Conservation (phyloP, 768 basidiomycete genomes). For the Suillus ampliporus region DNA sequence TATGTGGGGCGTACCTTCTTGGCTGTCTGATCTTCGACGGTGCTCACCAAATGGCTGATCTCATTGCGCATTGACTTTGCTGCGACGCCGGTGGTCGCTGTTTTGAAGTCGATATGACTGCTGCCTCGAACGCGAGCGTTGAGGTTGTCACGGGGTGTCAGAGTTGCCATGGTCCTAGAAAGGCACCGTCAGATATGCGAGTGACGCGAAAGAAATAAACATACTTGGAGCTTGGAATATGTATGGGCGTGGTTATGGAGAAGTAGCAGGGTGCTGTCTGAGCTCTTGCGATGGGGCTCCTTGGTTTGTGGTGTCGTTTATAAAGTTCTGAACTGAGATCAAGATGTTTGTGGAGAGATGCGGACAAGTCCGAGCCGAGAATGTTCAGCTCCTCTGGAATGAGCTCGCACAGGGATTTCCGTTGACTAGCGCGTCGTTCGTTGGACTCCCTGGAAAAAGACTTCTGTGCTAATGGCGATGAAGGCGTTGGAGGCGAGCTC, state of each 20-base stretch:
- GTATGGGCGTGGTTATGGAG: slow-evolving; percentile 68
- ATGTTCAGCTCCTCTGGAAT: slow-evolving; percentile 36
- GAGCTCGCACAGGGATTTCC: slow-evolving; percentile 36
- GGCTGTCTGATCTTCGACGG: slow-evolving; percentile 77
- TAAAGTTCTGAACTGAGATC: slow-evolving; percentile 47
- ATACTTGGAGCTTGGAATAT: slow-evolving; percentile 55
- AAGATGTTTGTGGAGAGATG: slow-evolving; percentile 36
- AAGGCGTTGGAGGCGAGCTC: slow-evolving; percentile 16
- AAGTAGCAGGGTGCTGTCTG: slow-evolving; percentile 58
- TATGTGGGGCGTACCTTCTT: slow-evolving; percentile 66
- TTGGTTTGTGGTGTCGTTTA: slow-evolving; percentile 70
- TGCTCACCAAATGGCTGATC: slow-evolving; percentile 89
- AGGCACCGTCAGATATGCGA: slow-evolving; percentile 18
- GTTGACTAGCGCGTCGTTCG: slow-evolving; percentile 16
- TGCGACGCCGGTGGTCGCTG: slow-evolving; percentile 92
- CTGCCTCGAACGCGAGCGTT: slow-evolving; percentile 76
- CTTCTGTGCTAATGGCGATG: slow-evolving; percentile 32
- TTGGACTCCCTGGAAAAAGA: slow-evolving; percentile 14
- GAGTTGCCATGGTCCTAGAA: slow-evolving; percentile 56
- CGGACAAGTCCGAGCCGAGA: slow-evolving; percentile 40
- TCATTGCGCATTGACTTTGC: slow-evolving; percentile 99
- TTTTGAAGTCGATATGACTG: slow-evolving; percentile 94
- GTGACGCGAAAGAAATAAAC: slow-evolving; percentile 18
- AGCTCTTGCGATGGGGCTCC: slow-evolving; percentile 48
- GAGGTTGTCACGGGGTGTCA: slow-evolving; percentile 73